Evolutionary conservation across 2,329 filamentous ascomycete species (phyloP), one percentile per base, ranked within the genome.

Genomic region (Colletotrichum sp.): DNA sequence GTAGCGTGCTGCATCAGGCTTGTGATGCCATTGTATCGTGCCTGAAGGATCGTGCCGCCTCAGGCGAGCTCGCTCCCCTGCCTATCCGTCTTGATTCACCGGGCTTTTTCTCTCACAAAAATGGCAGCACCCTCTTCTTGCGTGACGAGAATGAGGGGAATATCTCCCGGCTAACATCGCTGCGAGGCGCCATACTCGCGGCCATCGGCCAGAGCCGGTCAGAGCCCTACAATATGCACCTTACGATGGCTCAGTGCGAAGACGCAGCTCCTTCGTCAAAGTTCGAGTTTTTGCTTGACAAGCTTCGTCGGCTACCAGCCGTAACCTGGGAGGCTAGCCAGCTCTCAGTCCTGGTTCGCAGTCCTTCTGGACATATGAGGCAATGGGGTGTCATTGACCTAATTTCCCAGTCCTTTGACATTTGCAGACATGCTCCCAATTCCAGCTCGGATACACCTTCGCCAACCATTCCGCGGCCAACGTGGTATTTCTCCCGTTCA

Each of bases 241-340:
- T 94, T 82, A 94, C 91, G 1, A 83, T 94, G 28, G 92, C 90
- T 0, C 92, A 94, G 79, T 90, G 87, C 57, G 86, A 89, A 44
- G 87, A 90, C 28, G 78, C 83, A 8, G 49, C 55, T 12, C 80
- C 83, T 6, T 82, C 85, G 7, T 84, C 86, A 21, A 82, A 87
- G n/a, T 88, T 90, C 75, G 84, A 88, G 9, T 90, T 88, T 39
- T 81, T 93, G 7, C 75, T 91, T 6, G 84, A 89, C 24, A 93
- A 93, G 79, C 87, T 88, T 6, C 82, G 83, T 4, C 80, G 89
- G 8, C 78, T 93, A 18, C 87, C 89, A 0, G 77, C 82, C 0
- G 26, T 92, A 3, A 79, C 85, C 8, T 94, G 92, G 88, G 80
- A 85, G 4, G 84, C 88, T 6, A 81, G 82, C 3, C 84, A 88